phyloP scores from a whole-genome alignment of 805 yeast genomes.

The Zygoascus biomembranicola region DNA sequence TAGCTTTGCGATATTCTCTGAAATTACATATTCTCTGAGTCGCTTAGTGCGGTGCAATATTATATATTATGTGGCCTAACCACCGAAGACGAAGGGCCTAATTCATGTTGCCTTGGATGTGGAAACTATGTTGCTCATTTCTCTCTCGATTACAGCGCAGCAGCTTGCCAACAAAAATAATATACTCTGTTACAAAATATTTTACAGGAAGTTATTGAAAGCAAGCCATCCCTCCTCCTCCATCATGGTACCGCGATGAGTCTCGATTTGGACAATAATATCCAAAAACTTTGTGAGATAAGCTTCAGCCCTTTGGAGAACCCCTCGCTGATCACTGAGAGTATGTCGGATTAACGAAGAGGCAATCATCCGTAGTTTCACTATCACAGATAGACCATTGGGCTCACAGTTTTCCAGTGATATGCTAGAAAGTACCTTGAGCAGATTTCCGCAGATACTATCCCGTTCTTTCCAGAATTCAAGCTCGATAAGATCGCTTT shows the following conservation, averaged over 20 bases:
- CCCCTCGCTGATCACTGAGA: constrained; percentile 3
- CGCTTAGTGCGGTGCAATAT: no score
- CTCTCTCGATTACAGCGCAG: no score
- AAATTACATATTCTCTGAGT: constrained; percentile 33
- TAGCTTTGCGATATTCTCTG: constrained; percentile 33
- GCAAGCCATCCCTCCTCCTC: constrained; percentile 11
- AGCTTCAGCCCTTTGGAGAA: constrained; percentile 4
- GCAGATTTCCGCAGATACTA: constrained; percentile 5
- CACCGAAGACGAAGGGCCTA: no score
- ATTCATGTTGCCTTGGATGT: no score
- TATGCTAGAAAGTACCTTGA: constrained; percentile 2
- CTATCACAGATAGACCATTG: constrained; percentile 7
- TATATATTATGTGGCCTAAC: no score
- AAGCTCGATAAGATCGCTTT: not conserved
- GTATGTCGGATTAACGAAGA: constrained; percentile 6
- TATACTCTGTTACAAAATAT: no score
- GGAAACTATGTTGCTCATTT: no score
- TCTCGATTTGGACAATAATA: constrained; percentile 5
- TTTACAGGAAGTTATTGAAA: not conserved
- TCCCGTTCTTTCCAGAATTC: constrained; percentile 8
- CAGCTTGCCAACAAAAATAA: no score
- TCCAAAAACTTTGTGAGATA: constrained; percentile 8
- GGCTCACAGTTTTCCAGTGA: constrained; percentile 11
- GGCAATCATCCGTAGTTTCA: constrained; percentile 8
- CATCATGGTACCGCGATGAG: constrained; percentile 5